Evolutionary conservation across 129 eudicot species (phyloP), one percentile per base, ranked within the genome.

Genomic region (Smallanthus sonchifolius): DNA sequence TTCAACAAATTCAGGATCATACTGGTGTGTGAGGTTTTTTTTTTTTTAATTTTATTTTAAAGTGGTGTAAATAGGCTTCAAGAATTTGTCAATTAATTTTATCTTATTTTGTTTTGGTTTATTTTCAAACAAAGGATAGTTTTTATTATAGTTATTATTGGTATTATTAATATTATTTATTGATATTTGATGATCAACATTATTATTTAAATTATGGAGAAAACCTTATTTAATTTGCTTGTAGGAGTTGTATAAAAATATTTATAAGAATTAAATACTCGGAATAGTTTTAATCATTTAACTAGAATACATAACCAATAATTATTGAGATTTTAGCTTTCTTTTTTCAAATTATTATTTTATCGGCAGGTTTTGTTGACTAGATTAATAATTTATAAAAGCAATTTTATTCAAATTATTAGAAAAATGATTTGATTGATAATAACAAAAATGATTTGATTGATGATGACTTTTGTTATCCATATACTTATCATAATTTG

Each of bases 1-100:
- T 77, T 73, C 91, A 59, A 75, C 92, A 38, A 77, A 67, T 70
- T 60, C 69, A 68, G 65, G 32, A 57, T 72, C 81, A 69, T 77
- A 67, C 89, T 75, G 83, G 86, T 89, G 88, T 86, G 87, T 17
- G 63, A 14, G 13, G 34, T 43, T 52, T 17, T 5, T 52, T 17
- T 0, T 52, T 19, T 54, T 55, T 14, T 49, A 19, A 34, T 2
- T 52, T 37, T n/a, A 48, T 75, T 84, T 72, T 55, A 56, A 70
- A 71, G 75, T 85, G 40, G 45, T 92, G 97, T 86, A 92, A 79
- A 92, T 85, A 86, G 86, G 90, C 38, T 65, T 57, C 49, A 81
- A 72, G 64, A 55, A 70, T 36, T 65, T 77, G 65, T 67, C 69
- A 48, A 69, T 70, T 70, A 45, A 20, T 62, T 67, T n/a, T 51